Conservation (phyloP, 2,329 filamentous ascomycete genomes). For the Ceratocystis cubensis region DNA sequence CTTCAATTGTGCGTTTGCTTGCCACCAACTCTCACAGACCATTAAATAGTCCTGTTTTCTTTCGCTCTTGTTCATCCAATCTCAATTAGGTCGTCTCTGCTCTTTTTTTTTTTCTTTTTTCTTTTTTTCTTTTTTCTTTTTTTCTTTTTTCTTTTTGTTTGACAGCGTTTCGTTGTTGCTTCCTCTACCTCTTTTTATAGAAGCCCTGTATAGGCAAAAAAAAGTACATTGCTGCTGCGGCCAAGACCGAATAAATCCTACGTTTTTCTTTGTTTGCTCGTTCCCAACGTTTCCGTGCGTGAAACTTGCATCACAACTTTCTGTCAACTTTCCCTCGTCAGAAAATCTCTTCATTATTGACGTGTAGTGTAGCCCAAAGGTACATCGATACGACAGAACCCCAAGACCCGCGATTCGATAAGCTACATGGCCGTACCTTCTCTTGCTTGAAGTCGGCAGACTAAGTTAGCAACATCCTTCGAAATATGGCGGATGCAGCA, state of each 20-base stretch:
- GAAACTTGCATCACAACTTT: not conserved
- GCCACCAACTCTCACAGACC: not conserved
- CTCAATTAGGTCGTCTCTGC: not conserved
- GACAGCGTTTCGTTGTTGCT: not conserved
- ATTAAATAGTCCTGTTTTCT: not conserved
- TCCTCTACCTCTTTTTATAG: not conserved
- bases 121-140: not conserved
- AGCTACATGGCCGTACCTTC: constrained; percentile 6
- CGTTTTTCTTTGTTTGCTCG: not conserved
- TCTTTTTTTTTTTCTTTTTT: not conserved
- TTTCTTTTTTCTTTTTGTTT: not conserved
- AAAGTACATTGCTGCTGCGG: not conserved
- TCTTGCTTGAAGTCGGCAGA: constrained; percentile 1
- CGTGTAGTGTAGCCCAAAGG: not conserved
- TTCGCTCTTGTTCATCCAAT: too few species aligned
- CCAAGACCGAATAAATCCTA: constrained; percentile 7
- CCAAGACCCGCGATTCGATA: not conserved
- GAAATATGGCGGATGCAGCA: constrained; percentile 8
- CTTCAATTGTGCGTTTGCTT: not conserved
- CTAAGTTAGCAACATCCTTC: not conserved
- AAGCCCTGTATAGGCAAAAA: not conserved
- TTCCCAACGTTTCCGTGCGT: not conserved
- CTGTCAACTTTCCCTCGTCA: not conserved
- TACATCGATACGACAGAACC: not conserved
- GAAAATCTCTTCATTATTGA: not conserved